phyloP scores from a whole-genome alignment of 2,329 filamentous ascomycete genomes.

The Ophiostoma sp. region DNA sequence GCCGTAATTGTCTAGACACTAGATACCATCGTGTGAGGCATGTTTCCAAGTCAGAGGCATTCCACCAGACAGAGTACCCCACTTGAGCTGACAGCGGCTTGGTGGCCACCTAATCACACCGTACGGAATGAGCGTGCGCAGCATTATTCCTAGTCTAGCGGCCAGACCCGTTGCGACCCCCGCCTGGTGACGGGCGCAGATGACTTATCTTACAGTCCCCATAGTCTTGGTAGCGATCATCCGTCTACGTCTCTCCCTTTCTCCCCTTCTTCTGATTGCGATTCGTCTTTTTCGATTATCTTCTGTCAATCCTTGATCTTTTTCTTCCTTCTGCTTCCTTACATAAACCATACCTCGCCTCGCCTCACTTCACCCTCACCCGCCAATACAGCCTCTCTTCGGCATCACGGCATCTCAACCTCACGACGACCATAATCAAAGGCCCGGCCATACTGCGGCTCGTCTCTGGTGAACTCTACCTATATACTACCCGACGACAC shows the following conservation, averaged over 20 bases:
- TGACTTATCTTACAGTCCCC: not conserved
- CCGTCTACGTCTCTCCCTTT: not conserved
- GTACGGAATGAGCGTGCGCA: not conserved
- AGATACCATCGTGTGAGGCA: not conserved
- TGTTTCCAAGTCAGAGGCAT: not conserved
- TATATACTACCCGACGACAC: too few relatives aligned
- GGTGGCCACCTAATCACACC: not conserved
- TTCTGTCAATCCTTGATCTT: not conserved
- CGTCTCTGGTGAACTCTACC: too few relatives aligned
- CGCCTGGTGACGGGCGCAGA: not conserved
- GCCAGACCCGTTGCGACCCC: not conserved
- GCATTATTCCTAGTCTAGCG: not conserved
- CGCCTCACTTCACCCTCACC: not conserved
- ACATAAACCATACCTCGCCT: not conserved
- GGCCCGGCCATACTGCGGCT: too few relatives aligned
- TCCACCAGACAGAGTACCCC: not conserved
- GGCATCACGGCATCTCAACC: not conserved
- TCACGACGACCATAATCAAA: not conserved
- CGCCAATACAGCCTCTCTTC: not conserved
- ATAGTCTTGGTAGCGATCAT: not conserved
- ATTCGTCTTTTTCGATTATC: not conserved
- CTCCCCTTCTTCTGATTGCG: constrained; percentile 7
- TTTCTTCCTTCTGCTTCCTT: not conserved
- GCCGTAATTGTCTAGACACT: not conserved
- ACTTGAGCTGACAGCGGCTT: not conserved